Base-by-base conservation (phyloP, 2,329 filamentous ascomycete genomes). In the Cercospora brassicicola region DNA sequence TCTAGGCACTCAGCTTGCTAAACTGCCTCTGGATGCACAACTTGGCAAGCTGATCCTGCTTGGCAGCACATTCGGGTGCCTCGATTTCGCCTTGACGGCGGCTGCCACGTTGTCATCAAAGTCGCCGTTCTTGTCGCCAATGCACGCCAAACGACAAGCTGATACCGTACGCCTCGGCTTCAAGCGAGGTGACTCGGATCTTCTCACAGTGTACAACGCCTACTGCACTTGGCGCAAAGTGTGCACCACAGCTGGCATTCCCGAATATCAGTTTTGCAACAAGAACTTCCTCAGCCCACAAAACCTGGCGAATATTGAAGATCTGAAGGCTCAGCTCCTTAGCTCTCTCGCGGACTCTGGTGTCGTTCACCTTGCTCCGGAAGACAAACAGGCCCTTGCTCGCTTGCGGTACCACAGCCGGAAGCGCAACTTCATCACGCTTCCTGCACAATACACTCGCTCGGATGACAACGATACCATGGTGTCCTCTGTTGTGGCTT, bases 61-160 rank as follows among this genome's bases (percentile, higher is more conserved):
- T 39, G 93, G 93, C 0, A 89, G 89, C 4, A 88, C 96, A 45
- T 97, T 97, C 82, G 91, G 90, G 75, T 98, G 94, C 75, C 85
- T 98, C 3, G 95, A 99, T 79, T 94, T 94, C 78, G 89, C 92
- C 15, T 87, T 98, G 62, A 98, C 94, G 2, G 91, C 96, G 65
- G 95, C 96, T 6, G 94, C 95, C 7, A 94, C 97, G 28, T 81
- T 99, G 0, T 97, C 94, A 1, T 96, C 93, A 30, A 99, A 98
- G 78, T 96, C 94, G 0, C 95, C 94, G 0, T 98, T 98, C 78
- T 86, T 94, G 0, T 91, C 91, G 2, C 91, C 94, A 0, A 93
- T 97, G 78, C 92, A 93, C 2, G 91, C 93, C 57, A 89, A 91
- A 62, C 86, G 89, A 48, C 92, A 96, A 76, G 93, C 93, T 39